Evolutionary conservation across 805 yeast genomes (phyloP), one percentile per base, ranked within the genome.

Genomic region (Saturnispora saitoi): DNA sequence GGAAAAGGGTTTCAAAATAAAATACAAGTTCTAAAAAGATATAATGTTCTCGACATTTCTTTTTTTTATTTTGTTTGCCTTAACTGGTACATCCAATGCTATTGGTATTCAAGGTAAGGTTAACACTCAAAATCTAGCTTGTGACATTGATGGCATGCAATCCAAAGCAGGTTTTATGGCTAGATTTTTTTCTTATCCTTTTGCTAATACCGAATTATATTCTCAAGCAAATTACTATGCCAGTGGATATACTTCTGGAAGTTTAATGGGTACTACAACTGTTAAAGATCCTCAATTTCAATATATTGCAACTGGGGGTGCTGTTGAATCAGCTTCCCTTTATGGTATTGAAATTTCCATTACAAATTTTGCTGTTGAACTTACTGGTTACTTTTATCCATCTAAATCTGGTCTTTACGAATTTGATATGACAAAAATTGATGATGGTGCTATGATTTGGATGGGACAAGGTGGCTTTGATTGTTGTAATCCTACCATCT

Each of bases 381-480:
- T 48, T 8, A 42, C 53, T 15, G 58, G 56, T 50, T 56, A 52
- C 20, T 59, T 52, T 34, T 11, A 46, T 22, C 67, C 71, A n/a
- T 43, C 54, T 5, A 52, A 48, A 19, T 52, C 62, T 17, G 71
- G 71, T 50, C 45, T 55, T 8, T 68, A 63, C 43, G 47, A 53
- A 0, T 54, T 67, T 41, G 32, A 45, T 12, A 48, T 65, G 15
- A 32, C 40, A 6, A 34, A 36, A 10, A 58, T 60, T 22, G 71
- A 67, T 57, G 70, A 68, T 53, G 53, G 58, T 19, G 65, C 56
- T 17, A 61, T 60, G 54, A 64, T 70, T 40, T 58, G 56, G 42
- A 51, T 63, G 45, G 68, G 68, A 38, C 61, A 61, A 9, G 59
- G 56, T 48, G 65, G 65, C 14, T 61, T 69, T 22, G 60, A 59